phyloP scores from a whole-genome alignment of 2,329 filamentous ascomycete genomes.

The Ophiostoma ulmi region DNA sequence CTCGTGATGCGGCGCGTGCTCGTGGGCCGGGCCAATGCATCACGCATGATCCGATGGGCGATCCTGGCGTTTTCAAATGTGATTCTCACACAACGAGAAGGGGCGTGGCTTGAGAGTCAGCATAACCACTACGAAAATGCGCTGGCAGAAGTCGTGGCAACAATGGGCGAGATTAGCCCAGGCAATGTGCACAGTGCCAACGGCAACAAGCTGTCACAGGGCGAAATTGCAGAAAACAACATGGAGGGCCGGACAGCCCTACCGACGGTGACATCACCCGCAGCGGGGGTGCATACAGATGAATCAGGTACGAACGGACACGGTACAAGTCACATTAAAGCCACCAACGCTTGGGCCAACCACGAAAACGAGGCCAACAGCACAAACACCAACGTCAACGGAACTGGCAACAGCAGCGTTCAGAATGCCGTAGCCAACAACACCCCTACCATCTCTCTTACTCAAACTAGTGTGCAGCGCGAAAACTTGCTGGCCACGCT shows the following conservation, averaged over 20 bases:
- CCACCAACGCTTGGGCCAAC: background rate
- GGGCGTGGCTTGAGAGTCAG: slow-evolving; percentile 33
- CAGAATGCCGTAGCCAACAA: background rate
- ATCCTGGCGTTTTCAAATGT: slow-evolving; percentile 50
- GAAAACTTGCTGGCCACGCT: slow-evolving; percentile 46
- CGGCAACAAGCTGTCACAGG: background rate
- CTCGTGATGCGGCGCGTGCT: slow-evolving; percentile 45
- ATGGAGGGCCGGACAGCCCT: background rate
- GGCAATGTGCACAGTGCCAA: background rate
- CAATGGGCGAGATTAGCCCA: background rate
- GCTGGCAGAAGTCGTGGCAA: slow-evolving; percentile 33
- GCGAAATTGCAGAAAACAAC: background rate
- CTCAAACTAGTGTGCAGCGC: slow-evolving; percentile 33
- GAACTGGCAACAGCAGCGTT: background rate
- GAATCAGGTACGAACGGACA: background rate
- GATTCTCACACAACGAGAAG: slow-evolving; percentile 38
- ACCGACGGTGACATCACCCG: background rate
- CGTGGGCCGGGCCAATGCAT: slow-evolving; percentile 44
- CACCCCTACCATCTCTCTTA: slow-evolving; percentile 25
- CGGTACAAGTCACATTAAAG: background rate
- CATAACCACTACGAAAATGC: slow-evolving; percentile 39
- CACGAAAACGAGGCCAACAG: background rate
- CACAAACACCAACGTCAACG: background rate
- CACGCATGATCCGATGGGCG: slow-evolving; percentile 44
- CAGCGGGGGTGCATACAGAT: background rate